These are phyloP conservation scores for Trametes pubescens DNA, from an alignment of 1,284 basidiomycete genomes.

Conservation along the genomic window DNA sequence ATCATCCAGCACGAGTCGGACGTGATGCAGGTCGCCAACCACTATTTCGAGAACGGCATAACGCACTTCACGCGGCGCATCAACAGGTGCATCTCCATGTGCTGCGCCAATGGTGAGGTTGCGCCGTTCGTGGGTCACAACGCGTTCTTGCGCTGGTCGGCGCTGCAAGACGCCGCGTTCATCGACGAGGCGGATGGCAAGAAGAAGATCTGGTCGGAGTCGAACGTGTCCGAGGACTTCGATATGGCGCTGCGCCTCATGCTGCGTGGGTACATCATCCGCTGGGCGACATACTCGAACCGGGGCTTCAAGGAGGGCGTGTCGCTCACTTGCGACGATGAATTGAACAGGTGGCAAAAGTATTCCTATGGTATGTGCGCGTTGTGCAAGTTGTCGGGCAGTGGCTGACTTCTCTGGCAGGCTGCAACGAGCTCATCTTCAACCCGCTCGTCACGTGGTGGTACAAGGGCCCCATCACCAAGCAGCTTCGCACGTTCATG, in stretches of 20 bases:
- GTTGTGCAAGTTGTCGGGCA: constrained; percentile 19
- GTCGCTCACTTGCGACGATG: constrained; percentile 82
- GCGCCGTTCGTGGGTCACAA: constrained; percentile 92
- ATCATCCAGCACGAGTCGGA: constrained; percentile 88
- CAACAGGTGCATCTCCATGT: constrained; percentile 80
- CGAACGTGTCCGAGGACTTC: constrained; percentile 87
- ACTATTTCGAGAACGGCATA: constrained; percentile 90
- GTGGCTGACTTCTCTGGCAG: constrained; percentile 34
- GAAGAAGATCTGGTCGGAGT: constrained; percentile 85
- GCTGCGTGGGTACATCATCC: constrained; percentile 75
- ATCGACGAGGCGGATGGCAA: constrained; percentile 69
- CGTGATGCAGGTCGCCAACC: constrained; percentile 86
- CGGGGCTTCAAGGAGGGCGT: constrained; percentile 90
- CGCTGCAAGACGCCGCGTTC: constrained; percentile 82
- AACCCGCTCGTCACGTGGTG: constrained; percentile 80
- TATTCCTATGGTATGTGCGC: constrained; percentile 76
- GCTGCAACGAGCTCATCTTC: constrained; percentile 80
- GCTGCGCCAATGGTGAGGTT: constrained; percentile 80
- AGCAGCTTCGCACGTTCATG: constrained; percentile 79
- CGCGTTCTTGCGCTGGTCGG: constrained; percentile 86
- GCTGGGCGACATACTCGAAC: constrained; percentile 86
- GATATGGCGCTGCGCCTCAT: constrained; percentile 74
- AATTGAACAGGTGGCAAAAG: constrained; percentile 88
- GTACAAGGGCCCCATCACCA: constrained; percentile 77
- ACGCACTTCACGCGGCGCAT: constrained; percentile 85